Evolutionary conservation across 306 rosid genomes (phyloP), one percentile per base, ranked within the genome.

Genomic region (Cicer arietinum): DNA sequence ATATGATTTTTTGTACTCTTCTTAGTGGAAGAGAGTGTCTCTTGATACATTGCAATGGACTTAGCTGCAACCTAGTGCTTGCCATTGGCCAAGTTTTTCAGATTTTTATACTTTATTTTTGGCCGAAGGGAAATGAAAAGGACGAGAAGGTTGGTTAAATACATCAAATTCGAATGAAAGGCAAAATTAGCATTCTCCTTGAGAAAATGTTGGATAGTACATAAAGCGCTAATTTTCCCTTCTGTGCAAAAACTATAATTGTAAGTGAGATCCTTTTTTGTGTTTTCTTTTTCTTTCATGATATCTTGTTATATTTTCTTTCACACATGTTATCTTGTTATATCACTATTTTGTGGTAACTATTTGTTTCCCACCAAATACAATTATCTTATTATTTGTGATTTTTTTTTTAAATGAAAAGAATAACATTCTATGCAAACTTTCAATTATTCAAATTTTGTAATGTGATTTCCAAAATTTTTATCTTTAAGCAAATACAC

Each of bases 1-100:
- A 84, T 48, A 6, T 13, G 80, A 12, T 80, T 16, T 11, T 9
- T 70, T 12, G 74, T 70, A 42, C 66, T 10, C 82, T 71, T 54
- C 5, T 9, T 35, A 47, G 73, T 54, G 78, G 62, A 80, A 65
- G 67, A 62, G 75, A 50, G 56, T 14, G 41, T 25, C 18, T 47
- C 7, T 75, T 74, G 69, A 50, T 10, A 17, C 59, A 41, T 48
- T 47, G 41, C 59, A 43, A 2, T 20, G 39, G 8, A 59, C 56
- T 30, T 30, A 48, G 40, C 57, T 57, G 79, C 69, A 64, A 64
- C 39, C 46, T 6, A 52, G 43, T 63, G 44, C 47, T 51, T 76
- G 50, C 54, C 50, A 42, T 47, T 54, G 48, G 46, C 64, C 35
- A 61, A 41, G 72, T 7, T 72, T 68, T 75, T 62, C 42, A 45